Percentiles rank a stretch among this genome's conserved stretches.
Conservation (phyloP, 768 basidiomycete genomes). For the Heimioporus sp. region DNA sequence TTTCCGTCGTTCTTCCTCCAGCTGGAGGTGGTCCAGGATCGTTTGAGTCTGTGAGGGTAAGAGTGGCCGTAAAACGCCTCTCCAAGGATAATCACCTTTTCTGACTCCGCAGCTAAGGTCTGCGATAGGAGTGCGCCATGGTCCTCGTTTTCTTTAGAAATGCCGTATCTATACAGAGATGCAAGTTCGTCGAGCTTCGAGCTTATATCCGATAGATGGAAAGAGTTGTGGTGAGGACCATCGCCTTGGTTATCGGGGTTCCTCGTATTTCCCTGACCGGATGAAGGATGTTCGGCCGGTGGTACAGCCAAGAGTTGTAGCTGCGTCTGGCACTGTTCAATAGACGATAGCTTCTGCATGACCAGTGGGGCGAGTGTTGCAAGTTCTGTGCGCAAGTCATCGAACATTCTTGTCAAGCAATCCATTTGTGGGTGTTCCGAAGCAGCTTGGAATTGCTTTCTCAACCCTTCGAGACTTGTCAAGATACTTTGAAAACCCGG, state of each 20-base stretch:
- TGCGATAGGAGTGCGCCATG: not conserved
- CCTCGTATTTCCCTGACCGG: not conserved
- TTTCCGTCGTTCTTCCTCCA: constrained; percentile 46
- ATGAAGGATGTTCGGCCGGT: constrained; percentile 1
- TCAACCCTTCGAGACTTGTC: constrained; percentile 17
- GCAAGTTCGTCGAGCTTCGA: constrained; percentile 39
- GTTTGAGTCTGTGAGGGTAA: constrained; percentile 35
- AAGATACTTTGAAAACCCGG: constrained; percentile 7
- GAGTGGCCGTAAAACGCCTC: not conserved
- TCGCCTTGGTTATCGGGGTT: constrained; percentile 14
- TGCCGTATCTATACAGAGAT: constrained; percentile 16
- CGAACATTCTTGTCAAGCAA: constrained; percentile 33
- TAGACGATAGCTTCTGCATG: constrained; percentile 30
- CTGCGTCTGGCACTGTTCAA: constrained; percentile 25
- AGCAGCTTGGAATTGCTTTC: constrained; percentile 8
- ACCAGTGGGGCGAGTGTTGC: constrained; percentile 37
- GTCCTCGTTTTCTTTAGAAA: not conserved
- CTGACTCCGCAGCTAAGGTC: constrained; percentile 5
- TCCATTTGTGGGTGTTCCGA: constrained; percentile 13
- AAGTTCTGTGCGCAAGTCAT: constrained; percentile 40
- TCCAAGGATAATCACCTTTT: constrained; percentile 16
- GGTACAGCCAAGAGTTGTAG: constrained; percentile 15
- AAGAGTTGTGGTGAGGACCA: not conserved
- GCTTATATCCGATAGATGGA: constrained; percentile 30
- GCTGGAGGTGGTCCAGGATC: constrained; percentile 47